Conservation (phyloP, 495 filamentous ascomycete species). For the Neurospora sp. region DNA sequence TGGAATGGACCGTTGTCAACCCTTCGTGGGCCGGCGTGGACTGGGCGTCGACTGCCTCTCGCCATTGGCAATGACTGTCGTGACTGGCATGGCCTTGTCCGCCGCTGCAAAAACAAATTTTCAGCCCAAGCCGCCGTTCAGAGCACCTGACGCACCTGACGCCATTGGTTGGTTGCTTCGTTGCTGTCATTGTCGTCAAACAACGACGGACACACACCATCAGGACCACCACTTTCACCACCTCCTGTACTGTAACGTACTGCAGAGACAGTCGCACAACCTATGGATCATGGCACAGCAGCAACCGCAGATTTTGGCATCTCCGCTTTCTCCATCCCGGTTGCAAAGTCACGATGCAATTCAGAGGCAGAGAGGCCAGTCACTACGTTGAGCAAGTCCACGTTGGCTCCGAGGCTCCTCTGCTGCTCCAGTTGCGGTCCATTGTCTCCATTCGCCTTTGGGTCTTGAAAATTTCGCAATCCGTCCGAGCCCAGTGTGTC, state of each 20-base stretch:
- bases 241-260: not conserved
- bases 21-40: not conserved
- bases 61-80: not conserved
- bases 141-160: not conserved
- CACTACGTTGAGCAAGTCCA: not conserved
- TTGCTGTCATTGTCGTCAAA: not conserved
- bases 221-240: not conserved
- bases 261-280: not conserved
- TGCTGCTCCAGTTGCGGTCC: not conserved
- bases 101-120: not conserved
- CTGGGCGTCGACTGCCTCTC: not conserved
- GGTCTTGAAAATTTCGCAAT: not conserved
- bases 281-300: not conserved
- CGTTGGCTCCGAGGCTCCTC: not conserved
- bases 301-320: not conserved
- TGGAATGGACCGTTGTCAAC: conserved; percentile 3
- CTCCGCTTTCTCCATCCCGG: not conserved
- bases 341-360: not conserved
- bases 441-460: not conserved
- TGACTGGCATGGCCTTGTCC: not conserved
- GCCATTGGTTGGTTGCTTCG: not conserved
- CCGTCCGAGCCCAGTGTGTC: not conserved
- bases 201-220: not conserved
- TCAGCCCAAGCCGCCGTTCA: not conserved
- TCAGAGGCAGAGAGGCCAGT: not conserved